A percentile compares a stretch with the other conserved stretches of the same genome.
Evolutionary conservation across 192 early-diverging fungal species (phyloP).

Genomic region (Coemansia sp.): DNA sequence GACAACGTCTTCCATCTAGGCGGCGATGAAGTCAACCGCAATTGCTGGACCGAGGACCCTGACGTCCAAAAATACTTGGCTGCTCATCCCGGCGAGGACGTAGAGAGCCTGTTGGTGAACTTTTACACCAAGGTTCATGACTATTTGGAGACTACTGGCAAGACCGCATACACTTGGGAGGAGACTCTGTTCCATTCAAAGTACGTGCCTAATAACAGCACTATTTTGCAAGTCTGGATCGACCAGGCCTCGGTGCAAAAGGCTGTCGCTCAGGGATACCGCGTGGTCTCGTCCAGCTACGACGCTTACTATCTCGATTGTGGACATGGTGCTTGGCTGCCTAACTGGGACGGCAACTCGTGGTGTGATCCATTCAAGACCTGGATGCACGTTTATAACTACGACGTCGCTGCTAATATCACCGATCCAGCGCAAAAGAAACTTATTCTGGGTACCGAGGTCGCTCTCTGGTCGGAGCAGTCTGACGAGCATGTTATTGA

Average conservation of each 20-base stretch:
- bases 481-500: conserved; percentile 63
- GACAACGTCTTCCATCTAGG: conserved; percentile 78
- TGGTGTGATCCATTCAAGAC: conserved; percentile 78
- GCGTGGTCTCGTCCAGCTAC: conserved; percentile 60
- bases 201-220: conserved; percentile 60
- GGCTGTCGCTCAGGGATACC: conserved; percentile 62
- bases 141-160: conserved; percentile 58
- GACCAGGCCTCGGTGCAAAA: conserved; percentile 59
- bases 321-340: conserved; percentile 74
- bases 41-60: conserved; percentile 66
- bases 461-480: conserved; percentile 74
- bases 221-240: conserved; percentile 70
- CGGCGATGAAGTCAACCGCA: conserved; percentile 72
- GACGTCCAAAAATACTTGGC: conserved; percentile 37
- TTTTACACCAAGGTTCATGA: conserved; percentile 61
- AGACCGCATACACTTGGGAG: conserved; percentile 80
- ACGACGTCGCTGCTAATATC: conserved; percentile 63
- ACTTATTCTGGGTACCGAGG: conserved; percentile 69
- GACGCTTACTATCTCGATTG: conserved; percentile 77
- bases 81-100: conserved; percentile 28
- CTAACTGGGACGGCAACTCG: conserved; percentile 66
- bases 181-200: conserved; percentile 65
- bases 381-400: conserved; percentile 74
- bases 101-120: conserved; percentile 38
- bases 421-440: conserved; percentile 55